A percentile compares a stretch with the other conserved stretches of the same genome.
phyloP scores from a whole-genome alignment of 129 eudicot species.

The Sambucus nigra region DNA sequence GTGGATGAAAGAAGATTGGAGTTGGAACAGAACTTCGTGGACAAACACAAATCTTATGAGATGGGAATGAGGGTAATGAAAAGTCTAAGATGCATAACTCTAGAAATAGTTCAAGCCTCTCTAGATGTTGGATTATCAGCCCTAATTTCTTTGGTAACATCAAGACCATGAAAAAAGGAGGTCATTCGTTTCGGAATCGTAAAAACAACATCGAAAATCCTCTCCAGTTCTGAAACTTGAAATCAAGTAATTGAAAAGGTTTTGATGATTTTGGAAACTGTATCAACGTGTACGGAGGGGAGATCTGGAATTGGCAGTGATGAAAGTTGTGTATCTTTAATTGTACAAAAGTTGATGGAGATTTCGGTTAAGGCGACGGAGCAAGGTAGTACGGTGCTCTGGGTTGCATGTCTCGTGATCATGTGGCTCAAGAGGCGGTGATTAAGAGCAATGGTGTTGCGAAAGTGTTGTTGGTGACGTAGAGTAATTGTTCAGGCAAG shows the following conservation, averaged over 20 bases:
- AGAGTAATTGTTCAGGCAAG: conserved; percentile 66
- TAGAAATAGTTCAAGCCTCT: conserved; percentile 16
- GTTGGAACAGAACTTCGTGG: no score
- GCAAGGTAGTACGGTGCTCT: conserved; percentile 60
- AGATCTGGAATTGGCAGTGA: conserved; percentile 55
- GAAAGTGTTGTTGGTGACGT: conserved; percentile 75
- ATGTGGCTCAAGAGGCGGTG: conserved; percentile 35
- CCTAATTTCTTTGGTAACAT: conserved; percentile 28
- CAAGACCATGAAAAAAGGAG: conserved; percentile 46
- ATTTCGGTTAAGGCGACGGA: conserved; percentile 54
- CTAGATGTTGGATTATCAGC: conserved; percentile 44
- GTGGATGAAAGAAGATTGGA: no score
- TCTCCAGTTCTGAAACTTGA: conserved; percentile 22
- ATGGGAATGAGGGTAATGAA: no score
- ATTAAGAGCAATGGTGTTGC: conserved; percentile 57
- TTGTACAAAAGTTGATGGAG: conserved; percentile 52
- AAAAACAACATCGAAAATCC: conserved; percentile 27
- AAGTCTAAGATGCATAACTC: no score
- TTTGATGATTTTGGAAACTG: conserved; percentile 35
- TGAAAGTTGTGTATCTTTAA: conserved; percentile 29
- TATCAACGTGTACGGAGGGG: conserved; percentile 68
- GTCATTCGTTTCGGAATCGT: conserved; percentile 60
- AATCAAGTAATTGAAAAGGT: conserved; percentile 29
- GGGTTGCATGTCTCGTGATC: conserved; percentile 62
- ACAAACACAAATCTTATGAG: no score